These are phyloP conservation scores for Penicillium macrosclerotiorum DNA, from an alignment of 495 filamentous ascomycete genomes.

Conservation along the genomic window DNA sequence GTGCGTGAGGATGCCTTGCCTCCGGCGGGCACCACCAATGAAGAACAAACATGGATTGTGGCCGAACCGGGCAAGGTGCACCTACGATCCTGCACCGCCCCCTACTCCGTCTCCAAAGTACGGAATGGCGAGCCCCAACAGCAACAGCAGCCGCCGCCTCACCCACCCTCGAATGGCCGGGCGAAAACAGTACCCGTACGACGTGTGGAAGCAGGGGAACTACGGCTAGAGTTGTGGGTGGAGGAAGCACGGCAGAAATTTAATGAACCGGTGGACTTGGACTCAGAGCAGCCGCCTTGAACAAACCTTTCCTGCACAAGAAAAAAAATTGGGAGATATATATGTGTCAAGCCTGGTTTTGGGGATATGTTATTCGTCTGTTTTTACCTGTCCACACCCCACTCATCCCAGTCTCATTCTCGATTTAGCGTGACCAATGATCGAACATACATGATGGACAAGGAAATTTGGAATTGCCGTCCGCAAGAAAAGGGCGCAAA, in stretches of 20 bases:
- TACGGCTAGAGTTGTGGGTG: conserved; percentile 55
- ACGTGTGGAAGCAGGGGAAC: conserved; percentile 53
- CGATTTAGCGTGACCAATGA: conserved; percentile 53
- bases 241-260: conserved; percentile 58
- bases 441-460: conserved; percentile 49
- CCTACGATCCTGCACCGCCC: conserved; percentile 44
- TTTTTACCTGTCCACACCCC: conserved; percentile 24
- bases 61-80: conserved; percentile 51
- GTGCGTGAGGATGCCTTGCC: conserved; percentile 68
- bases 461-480: conserved; percentile 40
- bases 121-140: conserved; percentile 38
- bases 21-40: conserved; percentile 65
- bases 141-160: conserved; percentile 21
- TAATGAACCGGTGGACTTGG: conserved; percentile 48
- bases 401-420: conserved; percentile 36
- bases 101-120: conserved; percentile 45
- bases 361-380: conserved; percentile 26
- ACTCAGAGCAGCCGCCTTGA: conserved; percentile 42
- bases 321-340: conserved; percentile 2
- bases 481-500: conserved; percentile 43
- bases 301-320: conserved; percentile 11
- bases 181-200: conserved; percentile 54
- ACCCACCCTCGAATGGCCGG: conserved; percentile 41
- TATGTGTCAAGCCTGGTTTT: conserved; percentile 16
- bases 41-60: conserved; percentile 53